Percentiles rank a stretch among this genome's conserved stretches.
Conservation (phyloP, 768 basidiomycete species). For the Tylopilus rubrobrunneus region DNA sequence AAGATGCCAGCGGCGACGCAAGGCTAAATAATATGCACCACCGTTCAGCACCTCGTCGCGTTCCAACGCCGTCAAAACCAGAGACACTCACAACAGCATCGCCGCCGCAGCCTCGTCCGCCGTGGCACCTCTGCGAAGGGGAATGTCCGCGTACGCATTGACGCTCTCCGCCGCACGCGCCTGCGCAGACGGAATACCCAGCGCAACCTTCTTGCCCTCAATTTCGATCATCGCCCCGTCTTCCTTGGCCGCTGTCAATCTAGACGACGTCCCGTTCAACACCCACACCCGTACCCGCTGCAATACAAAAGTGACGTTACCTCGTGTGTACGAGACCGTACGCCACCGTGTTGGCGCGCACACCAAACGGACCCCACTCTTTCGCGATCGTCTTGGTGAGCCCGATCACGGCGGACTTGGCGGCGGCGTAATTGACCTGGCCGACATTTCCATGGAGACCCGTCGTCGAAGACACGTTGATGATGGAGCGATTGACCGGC, state of each 20-base stretch:
- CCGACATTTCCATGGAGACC: slow-evolving; percentile 87
- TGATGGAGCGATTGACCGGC: slow-evolving; percentile 67
- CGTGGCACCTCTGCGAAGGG: slow-evolving; percentile 64
- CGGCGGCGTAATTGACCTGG: slow-evolving; percentile 78
- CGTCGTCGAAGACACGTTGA: slow-evolving; percentile 79
- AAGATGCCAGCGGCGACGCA: slow-evolving; percentile 73
- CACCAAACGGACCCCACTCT: slow-evolving; percentile 82
- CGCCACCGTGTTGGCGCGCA: slow-evolving; percentile 79
- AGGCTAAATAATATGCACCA: slow-evolving; percentile 42
- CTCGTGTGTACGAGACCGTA: slow-evolving; percentile 77
- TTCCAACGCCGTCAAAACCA: background rate
- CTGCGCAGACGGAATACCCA: slow-evolving; percentile 67
- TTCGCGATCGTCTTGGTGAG: slow-evolving; percentile 84
- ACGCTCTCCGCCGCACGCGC: slow-evolving; percentile 38
- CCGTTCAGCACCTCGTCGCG: slow-evolving; percentile 3
- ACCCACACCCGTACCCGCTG: too few relatives aligned
- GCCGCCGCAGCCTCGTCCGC: slow-evolving; percentile 75
- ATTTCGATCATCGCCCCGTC: slow-evolving; percentile 72
- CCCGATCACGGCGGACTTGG: slow-evolving; percentile 74
- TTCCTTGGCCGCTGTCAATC: slow-evolving; percentile 78
- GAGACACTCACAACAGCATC: slow-evolving; percentile 65
- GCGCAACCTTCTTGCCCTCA: slow-evolving; percentile 77
- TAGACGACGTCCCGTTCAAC: slow-evolving; percentile 24
- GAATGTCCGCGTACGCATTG: slow-evolving; percentile 45
- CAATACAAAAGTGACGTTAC: slow-evolving; percentile 27